Evolutionary conservation across 2,329 filamentous ascomycete species (phyloP).

Genomic region (Fusarium annulatum): DNA sequence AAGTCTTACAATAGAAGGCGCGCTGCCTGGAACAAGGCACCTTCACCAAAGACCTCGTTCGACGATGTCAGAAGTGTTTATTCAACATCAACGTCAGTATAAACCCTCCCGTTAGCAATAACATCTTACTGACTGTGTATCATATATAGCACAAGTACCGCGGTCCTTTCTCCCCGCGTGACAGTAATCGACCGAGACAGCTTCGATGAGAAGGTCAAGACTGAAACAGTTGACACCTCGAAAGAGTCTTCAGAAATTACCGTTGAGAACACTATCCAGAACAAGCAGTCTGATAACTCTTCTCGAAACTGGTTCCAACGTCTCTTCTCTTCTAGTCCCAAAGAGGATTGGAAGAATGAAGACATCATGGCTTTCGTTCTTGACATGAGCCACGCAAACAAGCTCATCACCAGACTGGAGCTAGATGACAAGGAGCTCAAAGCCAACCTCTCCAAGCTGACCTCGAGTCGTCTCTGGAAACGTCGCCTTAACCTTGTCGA

Average conservation of each 20-base stretch:
- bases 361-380: background rate
- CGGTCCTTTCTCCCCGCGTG: background rate
- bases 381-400: background rate
- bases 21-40: accelerated
- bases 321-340: background rate
- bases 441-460: background rate
- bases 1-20: background rate
- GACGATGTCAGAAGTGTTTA: background rate
- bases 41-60: accelerated
- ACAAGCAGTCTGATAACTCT: accelerated
- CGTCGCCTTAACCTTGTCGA: background rate
- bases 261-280: no score
- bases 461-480: background rate
- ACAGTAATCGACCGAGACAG: background rate
- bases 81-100: background rate
- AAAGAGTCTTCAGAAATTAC: background rate
- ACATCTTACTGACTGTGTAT: background rate
- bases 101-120: accelerated
- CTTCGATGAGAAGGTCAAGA: background rate
- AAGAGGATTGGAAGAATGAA: background rate
- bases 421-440: background rate
- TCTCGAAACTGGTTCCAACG: background rate
- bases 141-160: background rate
- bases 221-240: accelerated
- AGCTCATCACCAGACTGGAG: background rate